phyloP scores from a whole-genome alignment of 768 basidiomycete genomes.

The Cantharellus anzutake region DNA sequence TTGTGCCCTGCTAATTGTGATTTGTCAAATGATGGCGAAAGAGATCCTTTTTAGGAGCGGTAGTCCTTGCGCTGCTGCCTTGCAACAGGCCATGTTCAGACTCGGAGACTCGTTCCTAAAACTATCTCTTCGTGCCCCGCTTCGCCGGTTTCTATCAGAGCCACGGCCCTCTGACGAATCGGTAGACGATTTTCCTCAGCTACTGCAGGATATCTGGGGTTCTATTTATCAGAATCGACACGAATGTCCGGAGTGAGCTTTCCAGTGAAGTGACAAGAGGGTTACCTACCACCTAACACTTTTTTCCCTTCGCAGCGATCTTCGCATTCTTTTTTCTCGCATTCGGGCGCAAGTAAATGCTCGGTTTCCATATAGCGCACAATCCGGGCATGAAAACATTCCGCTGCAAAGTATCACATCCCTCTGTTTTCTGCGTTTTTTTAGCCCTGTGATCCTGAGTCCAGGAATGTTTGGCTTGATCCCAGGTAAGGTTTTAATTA shows the following conservation, averaged over 20 bases:
- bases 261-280: conserved; percentile 2
- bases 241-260: conserved; percentile 55
- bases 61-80: conserved; percentile 27
- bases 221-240: conserved; percentile 54
- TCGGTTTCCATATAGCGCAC: conserved; percentile 7
- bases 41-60: too few relatives aligned
- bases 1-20: neutral
- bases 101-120: neutral
- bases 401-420: conserved; percentile 74
- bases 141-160: neutral
- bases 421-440: conserved; percentile 76
- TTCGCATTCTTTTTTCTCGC: conserved; percentile 47
- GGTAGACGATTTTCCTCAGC: neutral
- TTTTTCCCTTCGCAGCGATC: conserved; percentile 31
- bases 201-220: conserved; percentile 56
- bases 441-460: conserved; percentile 78
- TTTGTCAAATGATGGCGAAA: too few relatives aligned
- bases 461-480: conserved; percentile 69
- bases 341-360: conserved; percentile 51
- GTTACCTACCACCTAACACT: conserved; percentile 1
- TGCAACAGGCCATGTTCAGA: conserved; percentile 39
- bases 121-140: too few relatives aligned
- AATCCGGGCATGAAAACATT: conserved; percentile 23
- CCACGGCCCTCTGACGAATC: neutral
- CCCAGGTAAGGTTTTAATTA: conserved; percentile 30